These are phyloP conservation scores for Phylloporus sp. DNA, from an alignment of 768 basidiomycete species.

Conservation along the genomic window DNA sequence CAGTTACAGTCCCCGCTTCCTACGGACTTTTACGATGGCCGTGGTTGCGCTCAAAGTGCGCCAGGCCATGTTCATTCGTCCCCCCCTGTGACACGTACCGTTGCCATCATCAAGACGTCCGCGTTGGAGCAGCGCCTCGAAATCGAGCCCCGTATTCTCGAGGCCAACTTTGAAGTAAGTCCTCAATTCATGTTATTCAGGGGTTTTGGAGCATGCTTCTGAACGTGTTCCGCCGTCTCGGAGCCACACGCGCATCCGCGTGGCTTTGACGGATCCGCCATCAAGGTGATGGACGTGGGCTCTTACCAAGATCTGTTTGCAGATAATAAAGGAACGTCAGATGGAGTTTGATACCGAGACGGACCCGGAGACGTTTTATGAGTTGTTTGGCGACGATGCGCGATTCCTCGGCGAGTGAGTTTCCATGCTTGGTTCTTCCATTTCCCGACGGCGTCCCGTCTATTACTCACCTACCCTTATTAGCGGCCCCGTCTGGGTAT, in stretches of 20 bases:
- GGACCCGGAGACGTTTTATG: conserved; percentile 73
- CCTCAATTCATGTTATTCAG: conserved; percentile 1
- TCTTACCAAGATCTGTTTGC: conserved; percentile 16
- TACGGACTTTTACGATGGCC: conserved; percentile 14
- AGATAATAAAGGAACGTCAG: conserved; percentile 85
- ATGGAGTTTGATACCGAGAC: conserved; percentile 85
- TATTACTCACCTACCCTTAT: conserved; percentile 3
- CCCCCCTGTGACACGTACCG: conserved; percentile 48
- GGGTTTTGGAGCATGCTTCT: neutral
- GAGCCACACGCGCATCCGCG: conserved; percentile 8
- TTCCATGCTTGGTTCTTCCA: neutral
- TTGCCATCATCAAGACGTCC: conserved; percentile 81
- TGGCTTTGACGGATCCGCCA: conserved; percentile 14
- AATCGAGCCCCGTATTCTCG: conserved; percentile 73
- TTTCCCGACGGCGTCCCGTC: neutral
- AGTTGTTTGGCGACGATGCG: conserved; percentile 76
- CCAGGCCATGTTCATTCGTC: conserved; percentile 5
- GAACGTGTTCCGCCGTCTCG: conserved; percentile 1
- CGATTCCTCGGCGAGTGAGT: conserved; percentile 73
- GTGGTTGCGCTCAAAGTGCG: neutral
- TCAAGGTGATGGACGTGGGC: conserved; percentile 8
- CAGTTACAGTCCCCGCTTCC: conserved; percentile 11
- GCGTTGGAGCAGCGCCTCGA: conserved; percentile 70
- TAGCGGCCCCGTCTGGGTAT: conserved; percentile 89
- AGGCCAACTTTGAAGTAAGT: conserved; percentile 77